Conservation (phyloP, 208 protist genomes). For the Trypanosoma vivax region DNA sequence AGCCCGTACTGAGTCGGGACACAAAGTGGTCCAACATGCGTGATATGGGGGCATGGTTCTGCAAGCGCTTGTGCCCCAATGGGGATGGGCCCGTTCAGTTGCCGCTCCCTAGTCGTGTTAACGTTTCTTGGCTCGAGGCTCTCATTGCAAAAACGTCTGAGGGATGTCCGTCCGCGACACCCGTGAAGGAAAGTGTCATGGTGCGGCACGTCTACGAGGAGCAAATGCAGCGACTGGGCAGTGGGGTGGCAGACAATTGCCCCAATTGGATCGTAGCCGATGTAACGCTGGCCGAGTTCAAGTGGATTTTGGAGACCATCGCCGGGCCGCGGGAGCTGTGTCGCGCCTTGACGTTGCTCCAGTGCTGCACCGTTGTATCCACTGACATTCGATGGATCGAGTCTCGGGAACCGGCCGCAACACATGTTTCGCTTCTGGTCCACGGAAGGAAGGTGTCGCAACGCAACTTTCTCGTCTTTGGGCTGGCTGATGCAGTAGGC, state of each 20-base stretch:
- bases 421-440: constrained; percentile 19
- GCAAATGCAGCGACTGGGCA: neutral
- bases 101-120: neutral
- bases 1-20: constrained; percentile 24
- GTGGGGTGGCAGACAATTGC: neutral
- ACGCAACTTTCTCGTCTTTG: constrained; percentile 64
- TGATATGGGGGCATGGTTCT: constrained; percentile 16
- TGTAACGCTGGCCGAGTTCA: constrained; percentile 59
- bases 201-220: neutral
- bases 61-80: neutral
- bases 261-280: constrained; percentile 69
- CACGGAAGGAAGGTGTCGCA: constrained; percentile 26
- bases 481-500: constrained; percentile 37
- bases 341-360: constrained; percentile 42
- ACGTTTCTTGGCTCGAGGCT: constrained; percentile 15
- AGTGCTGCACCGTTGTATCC: constrained; percentile 31
- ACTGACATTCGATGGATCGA: constrained; percentile 14
- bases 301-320: constrained; percentile 72
- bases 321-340: constrained; percentile 51
- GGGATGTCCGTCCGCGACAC: neutral
- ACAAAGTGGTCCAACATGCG: constrained; percentile 23
- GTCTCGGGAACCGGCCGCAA: neutral
- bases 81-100: neutral
- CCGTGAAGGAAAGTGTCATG: neutral
- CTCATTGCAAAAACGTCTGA: neutral